Base-by-base conservation (phyloP, 83 land plant species). In the Larix sibirica region DNA sequence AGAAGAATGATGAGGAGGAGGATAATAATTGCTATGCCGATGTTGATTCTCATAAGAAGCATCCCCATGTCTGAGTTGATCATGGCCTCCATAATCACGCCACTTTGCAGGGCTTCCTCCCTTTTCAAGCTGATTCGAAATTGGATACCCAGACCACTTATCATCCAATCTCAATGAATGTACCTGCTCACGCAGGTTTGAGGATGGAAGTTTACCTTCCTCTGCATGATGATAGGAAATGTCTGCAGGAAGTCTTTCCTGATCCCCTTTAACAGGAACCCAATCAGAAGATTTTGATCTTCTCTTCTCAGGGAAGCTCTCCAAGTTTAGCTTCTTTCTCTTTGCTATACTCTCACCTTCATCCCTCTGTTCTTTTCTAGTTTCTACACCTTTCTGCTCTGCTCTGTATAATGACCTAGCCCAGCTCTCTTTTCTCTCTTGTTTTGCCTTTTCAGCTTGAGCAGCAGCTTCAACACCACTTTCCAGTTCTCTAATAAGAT, bases 1-100 rank as follows among this genome's bases (percentile, higher is more conserved):
- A n/a, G 77, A 44, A 73, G 56, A 95, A 95, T 80, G 91, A 87
- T 87, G 91, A 92, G 24, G 92, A 86, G 88, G 92, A 92, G n/a
- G 90, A 68, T 21, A 90, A 79, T 33, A 95, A 89, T 64, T 81
- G 65, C 76, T 88, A 90, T n/a, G 94, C 84, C 20, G 95, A 80
- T 44, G 89, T 62, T 70, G 89, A 82, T 67, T 95, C 93, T 73
- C 77, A 10, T 71, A 44, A 40, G 50, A 40, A 73, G 12, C 47
- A 73, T 38, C 77, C 77, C 56, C 47, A 12, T 44, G 77, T 73
- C 77, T 50, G 26, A n/a, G 77, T 44, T 73, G 44, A 44, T 73
- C 77, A 20, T 24, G 56, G 21, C 24, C 47, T 73, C 77, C 77
- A 73, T 40, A 6, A 73, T 73, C 77, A 44, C 26, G 77, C 77